Base-by-base conservation (phyloP, 2,329 filamentous ascomycete genomes). In the Aspergillus quadrilineatus region DNA sequence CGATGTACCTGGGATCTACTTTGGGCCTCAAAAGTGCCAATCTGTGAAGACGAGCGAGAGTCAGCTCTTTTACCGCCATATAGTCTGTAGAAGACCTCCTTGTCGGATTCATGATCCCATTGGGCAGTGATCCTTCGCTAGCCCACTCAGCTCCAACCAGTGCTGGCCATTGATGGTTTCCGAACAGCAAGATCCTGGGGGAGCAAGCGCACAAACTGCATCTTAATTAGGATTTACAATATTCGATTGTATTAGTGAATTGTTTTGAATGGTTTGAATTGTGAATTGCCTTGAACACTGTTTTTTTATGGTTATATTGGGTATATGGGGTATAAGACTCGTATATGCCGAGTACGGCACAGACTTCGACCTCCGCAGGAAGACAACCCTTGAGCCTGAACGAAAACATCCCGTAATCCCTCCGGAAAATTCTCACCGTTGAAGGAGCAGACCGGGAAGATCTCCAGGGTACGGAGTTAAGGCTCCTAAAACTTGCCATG, bases 101-200 rank as follows among this genome's bases (percentile, higher is more conserved):
- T 37, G 42, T 55, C 52, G 48, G 43, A 49, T 36, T 30, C 51
- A 49, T 45, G 47, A 46, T 58, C 43, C 34, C 50, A 58, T 62
- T 60, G 58, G 60, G 55, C 58, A 57, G 45, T 52, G 56, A 55
- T 43, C 47, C 37, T 46, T 47, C 51, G 14, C 43, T 36, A 53
- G 52, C 48, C 55, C 52, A 57, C 43, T 41, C 57, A 37, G 46
- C 49, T 47, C 49, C 30, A 42, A 50, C 37, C 12, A 53, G 29
- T 22, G 32, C 53, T 46, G 47, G 15, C 42, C 49, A 52, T 49
- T 52, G 44, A 52, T 50, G 32, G 46, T 51, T 39, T 28, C 39
- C 32, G 14, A 29, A 41, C 45, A 41, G 4, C 44, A 12, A 56
- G 50, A 55, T 56, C 55, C 49, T 58, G 39, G 52, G 34, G 43